Evolutionary conservation across 108 stramenopile species (phyloP).

Genomic region (Skeletonema costatum): DNA sequence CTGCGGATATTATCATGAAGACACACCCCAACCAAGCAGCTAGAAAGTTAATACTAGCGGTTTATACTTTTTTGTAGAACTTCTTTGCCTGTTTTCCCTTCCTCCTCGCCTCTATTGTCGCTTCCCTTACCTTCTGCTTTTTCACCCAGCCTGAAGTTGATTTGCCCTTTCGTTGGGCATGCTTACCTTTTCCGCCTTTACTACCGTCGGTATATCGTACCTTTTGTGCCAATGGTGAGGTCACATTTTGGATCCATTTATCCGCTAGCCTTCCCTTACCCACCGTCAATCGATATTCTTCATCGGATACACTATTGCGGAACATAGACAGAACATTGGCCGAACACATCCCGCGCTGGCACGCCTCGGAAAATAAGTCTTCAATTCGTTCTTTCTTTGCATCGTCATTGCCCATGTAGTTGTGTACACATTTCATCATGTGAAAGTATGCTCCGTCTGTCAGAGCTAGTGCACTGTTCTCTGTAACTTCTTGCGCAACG

Average conservation of each 20-base stretch:
- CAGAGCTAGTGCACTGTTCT: conserved; percentile 29
- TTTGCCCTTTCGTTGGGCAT: conserved; percentile 52
- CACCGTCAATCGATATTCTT: conserved; percentile 47
- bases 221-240: conserved; percentile 16
- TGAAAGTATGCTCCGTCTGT: conserved; percentile 44
- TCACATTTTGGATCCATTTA: conserved; percentile 53
- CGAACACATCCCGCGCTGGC: conserved; percentile 33
- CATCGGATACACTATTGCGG: conserved; percentile 39
- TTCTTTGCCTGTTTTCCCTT: conserved; percentile 36
- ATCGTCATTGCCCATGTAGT: conserved; percentile 18
- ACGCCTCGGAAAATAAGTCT: conserved; percentile 52
- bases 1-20: conserved; percentile 49
- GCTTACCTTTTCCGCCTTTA: conserved; percentile 42
- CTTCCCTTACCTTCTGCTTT: conserved; percentile 33
- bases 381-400: conserved; percentile 34
- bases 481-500: conserved; percentile 19
- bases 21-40: conserved; percentile 40
- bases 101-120: conserved; percentile 5
- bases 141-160: conserved; percentile 51
- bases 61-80: conserved; percentile 3
- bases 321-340: conserved; percentile 34
- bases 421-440: conserved; percentile 48
- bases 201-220: conserved; percentile 53
- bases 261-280: conserved; percentile 50
- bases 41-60: no score